These are phyloP conservation scores for Nissolia schottii DNA, from an alignment of 306 rosid genomes.

Conservation along the genomic window DNA sequence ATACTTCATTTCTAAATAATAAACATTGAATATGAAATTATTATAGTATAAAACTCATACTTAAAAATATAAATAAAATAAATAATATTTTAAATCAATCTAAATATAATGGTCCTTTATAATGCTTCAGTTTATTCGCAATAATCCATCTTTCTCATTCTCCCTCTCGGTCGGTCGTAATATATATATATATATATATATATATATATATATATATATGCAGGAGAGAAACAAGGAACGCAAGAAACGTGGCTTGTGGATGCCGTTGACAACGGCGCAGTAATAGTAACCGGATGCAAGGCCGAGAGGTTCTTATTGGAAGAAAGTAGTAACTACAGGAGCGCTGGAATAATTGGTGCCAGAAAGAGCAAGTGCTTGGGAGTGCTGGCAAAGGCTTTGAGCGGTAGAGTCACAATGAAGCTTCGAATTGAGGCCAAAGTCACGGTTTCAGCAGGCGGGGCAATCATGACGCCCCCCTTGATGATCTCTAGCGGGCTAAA, in stretches of 20 bases:
- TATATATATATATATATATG: too few relatives aligned
- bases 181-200: too few relatives aligned
- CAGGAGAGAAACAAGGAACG: conserved; percentile 77
- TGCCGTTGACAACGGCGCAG: conserved; percentile 78
- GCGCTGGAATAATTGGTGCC: conserved; percentile 1
- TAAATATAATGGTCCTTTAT: too few relatives aligned
- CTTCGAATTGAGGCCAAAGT: conserved; percentile 66
- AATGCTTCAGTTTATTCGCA: too few relatives aligned
- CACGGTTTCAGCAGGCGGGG: conserved; percentile 72
- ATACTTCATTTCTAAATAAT: too few relatives aligned
- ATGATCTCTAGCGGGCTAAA: conserved; percentile 70
- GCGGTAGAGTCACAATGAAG: conserved; percentile 35
- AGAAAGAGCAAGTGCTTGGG: conserved; percentile 67
- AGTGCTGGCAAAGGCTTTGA: conserved; percentile 40
- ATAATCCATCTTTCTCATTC: too few relatives aligned
- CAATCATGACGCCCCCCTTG: conserved; percentile 73
- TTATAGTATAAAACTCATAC: too few relatives aligned
- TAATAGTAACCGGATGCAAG: conserved; percentile 69
- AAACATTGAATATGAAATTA: too few relatives aligned
- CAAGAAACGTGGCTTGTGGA: conserved; percentile 89
- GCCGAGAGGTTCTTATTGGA: conserved; percentile 64
- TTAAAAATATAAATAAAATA: too few relatives aligned
- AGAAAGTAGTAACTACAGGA: conserved; percentile 26
- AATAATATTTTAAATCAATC: too few relatives aligned
- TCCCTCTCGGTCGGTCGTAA: too few relatives aligned